Percentiles rank a stretch among this genome's conserved stretches.
These are phyloP conservation scores for Geoglossum glabrum DNA, from an alignment of 495 filamentous ascomycete genomes.

Conservation along the genomic window DNA sequence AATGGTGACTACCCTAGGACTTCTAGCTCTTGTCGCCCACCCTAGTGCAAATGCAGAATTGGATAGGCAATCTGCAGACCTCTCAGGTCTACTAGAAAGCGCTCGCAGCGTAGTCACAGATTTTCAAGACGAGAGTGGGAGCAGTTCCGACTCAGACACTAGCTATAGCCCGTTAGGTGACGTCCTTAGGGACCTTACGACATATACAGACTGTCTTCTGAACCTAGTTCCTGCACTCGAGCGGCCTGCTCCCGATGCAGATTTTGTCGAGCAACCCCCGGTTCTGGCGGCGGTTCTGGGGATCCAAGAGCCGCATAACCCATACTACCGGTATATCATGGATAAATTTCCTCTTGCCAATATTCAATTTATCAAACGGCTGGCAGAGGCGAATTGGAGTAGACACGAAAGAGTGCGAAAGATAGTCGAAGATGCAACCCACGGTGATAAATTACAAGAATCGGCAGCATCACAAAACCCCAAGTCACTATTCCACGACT, in stretches of 20 bases:
- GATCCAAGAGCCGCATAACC: neutral
- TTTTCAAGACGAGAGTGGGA: neutral
- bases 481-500: too few relatives aligned
- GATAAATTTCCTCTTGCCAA: neutral
- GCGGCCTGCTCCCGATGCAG: neutral
- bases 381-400: neutral
- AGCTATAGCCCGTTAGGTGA: neutral
- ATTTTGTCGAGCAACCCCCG: neutral
- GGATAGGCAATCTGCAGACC: too few relatives aligned
- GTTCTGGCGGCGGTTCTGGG: neutral
- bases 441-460: neutral
- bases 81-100: too few relatives aligned
- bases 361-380: neutral
- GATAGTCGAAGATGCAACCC: neutral
- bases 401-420: neutral
- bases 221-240: neutral
- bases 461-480: too few relatives aligned
- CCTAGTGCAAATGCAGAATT: too few relatives aligned
- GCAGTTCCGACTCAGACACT: neutral
- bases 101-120: too few relatives aligned
- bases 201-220: neutral
- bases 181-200: neutral
- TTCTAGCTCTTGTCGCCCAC: too few relatives aligned
- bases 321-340: neutral
- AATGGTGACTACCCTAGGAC: too few relatives aligned